phyloP scores from a whole-genome alignment of 225 moss, liverwort and hornwort genomes.

The Marchantia polymorpha region DNA sequence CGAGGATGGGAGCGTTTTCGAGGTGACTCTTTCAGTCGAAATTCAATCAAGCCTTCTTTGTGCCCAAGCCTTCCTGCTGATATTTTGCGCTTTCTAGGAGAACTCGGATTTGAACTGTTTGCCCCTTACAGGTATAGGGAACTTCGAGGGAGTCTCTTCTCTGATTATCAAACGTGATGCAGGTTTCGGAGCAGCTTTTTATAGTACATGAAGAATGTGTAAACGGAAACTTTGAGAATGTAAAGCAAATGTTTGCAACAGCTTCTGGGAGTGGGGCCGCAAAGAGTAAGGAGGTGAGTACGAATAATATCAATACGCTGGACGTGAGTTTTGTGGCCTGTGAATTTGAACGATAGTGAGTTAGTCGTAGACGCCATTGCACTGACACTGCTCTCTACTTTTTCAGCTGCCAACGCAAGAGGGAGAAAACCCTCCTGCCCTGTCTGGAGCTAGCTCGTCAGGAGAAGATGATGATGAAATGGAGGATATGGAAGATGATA shows the following conservation, averaged over 20 bases:
- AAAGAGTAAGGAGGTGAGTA: slow-evolving; percentile 24
- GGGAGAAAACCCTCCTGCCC: slow-evolving; percentile 10
- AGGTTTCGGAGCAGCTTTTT: slow-evolving; percentile 78
- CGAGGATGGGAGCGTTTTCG: slow-evolving; percentile 77
- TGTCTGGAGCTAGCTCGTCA: slow-evolving; percentile 1
- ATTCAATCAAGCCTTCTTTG: neutral
- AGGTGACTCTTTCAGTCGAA: slow-evolving; percentile 39
- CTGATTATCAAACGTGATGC: neutral
- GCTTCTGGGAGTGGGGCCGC: slow-evolving; percentile 23
- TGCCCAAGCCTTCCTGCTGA: too few relatives aligned
- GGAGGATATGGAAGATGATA: slow-evolving; percentile 26
- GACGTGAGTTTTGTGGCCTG: neutral
- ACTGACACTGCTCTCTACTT: neutral
- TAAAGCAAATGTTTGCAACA: slow-evolving; percentile 49
- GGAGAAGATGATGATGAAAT: slow-evolving; percentile 15
- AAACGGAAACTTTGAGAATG: slow-evolving; percentile 63
- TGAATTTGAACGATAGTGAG: neutral
- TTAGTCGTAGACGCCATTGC: neutral
- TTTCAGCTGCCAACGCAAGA: slow-evolving; percentile 16
- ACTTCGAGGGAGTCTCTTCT: neutral
- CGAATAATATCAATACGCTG: neutral
- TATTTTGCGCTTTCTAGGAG: too few relatives aligned
- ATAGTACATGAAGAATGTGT: slow-evolving; percentile 73
- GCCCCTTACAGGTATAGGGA: too few relatives aligned
- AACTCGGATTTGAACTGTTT: too few relatives aligned